These are phyloP conservation scores for Eimeria maxima DNA, from an alignment of 169 alveolate species.

Conservation along the genomic window DNA sequence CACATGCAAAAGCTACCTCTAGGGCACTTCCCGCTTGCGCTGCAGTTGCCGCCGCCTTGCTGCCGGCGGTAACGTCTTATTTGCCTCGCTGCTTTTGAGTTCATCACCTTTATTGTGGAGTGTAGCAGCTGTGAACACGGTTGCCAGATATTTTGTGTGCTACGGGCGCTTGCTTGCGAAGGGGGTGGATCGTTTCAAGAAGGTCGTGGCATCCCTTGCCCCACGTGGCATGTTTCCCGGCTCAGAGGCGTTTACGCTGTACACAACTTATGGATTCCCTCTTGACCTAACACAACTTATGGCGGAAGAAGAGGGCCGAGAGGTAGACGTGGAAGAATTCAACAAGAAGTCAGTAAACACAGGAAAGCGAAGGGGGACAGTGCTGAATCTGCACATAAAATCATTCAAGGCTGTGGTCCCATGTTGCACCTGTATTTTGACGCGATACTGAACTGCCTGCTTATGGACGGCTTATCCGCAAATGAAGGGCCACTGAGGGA, in stretches of 20 bases:
- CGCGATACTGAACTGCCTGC: background rate
- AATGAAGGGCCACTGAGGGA: background rate
- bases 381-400: background rate
- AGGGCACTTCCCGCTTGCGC: background rate
- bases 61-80: background rate
- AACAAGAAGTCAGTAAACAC: constrained; percentile 80
- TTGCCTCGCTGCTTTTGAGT: background rate
- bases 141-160: background rate
- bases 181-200: constrained; percentile 83
- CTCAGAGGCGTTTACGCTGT: constrained; percentile 92
- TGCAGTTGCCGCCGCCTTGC: background rate
- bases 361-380: background rate
- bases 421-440: background rate
- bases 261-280: constrained; percentile 96
- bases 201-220: constrained; percentile 51
- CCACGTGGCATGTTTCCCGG: constrained; percentile 80
- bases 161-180: background rate
- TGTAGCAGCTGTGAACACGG: background rate
- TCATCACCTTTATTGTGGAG: background rate
- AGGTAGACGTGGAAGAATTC: constrained; percentile 91
- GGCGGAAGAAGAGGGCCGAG: constrained; percentile 92
- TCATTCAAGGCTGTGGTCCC: background rate
- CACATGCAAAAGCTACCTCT: background rate
- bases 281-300: constrained; percentile 95
- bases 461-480: background rate